Evolutionary conservation across 208 protist species (phyloP), one percentile per base, ranked within the genome.

Genomic region (Leishmania tarentolae): DNA sequence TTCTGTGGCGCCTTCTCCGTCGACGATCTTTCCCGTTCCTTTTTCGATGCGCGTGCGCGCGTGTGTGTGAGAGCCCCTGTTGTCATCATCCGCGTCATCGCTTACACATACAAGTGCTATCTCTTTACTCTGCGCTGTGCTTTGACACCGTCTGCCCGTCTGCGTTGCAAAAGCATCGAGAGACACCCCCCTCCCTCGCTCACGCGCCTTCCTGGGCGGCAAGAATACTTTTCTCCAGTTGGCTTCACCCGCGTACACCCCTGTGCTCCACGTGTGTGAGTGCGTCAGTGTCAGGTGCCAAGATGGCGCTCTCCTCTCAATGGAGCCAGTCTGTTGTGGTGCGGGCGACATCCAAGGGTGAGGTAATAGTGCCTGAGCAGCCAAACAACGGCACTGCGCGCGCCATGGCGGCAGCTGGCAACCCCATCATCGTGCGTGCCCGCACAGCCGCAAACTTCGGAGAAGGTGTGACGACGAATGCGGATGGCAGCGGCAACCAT

Each of bases 291-390:
- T 76, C 46, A 11, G 47, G n/a, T 63, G 19, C 37, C 40, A 40
- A 44, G 47, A 75, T 96, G 92, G 75, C 90, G 4, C 87, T 96
- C 9, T 96, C 89, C 2, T 87, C 92, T 15, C 82, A 91, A 57
- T 96, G 92, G 91, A 81, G 84, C 42, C 80, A 89, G 37, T 86
- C 90, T 31, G 89, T 96, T 57, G 90, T 93, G 37, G 92, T 96
- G 72, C 87, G 82, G 13, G 78, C 85, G 31, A 88, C 93, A 44
- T 37, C 71, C 63, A 59, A 61, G 0, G 83, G 83, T 1, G 84
- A 87, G 72, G 76, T 84, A 3, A 83, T 92, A 50, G 86, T 92
- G 19, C 75, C 78, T 1, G 77, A 73, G 74, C 72, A 79, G 70
- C 80, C 84, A 28, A 85, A 83, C 79, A 87, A 87, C 77, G 76